phyloP scores from a whole-genome alignment of 768 basidiomycete genomes.

The Trametes cingulata region DNA sequence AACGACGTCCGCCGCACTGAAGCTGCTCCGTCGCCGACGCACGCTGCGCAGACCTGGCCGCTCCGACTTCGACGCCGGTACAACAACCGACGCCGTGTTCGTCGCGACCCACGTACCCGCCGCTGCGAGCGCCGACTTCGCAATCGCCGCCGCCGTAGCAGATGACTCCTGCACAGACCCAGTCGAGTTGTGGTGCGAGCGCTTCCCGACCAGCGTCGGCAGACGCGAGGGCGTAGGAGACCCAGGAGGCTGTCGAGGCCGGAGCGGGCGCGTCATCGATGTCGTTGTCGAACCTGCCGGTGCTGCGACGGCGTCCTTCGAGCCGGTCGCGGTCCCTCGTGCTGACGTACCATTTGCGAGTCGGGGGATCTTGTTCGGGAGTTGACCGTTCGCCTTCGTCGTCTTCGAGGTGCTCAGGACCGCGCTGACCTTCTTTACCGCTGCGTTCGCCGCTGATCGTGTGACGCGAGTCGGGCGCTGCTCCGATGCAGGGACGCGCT shows the following conservation, averaged over 20 bases:
- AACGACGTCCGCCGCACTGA: conserved; percentile 83
- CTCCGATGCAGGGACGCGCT: conserved; percentile 64
- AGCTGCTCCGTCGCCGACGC: conserved; percentile 80
- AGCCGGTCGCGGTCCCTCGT: conserved; percentile 49
- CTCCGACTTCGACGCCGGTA: conserved; percentile 68
- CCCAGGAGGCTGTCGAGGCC: conserved; percentile 51
- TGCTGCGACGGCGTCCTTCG: conserved; percentile 34
- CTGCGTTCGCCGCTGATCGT: conserved; percentile 61
- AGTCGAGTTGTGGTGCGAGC: conserved; percentile 42
- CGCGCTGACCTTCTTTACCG: conserved; percentile 28
- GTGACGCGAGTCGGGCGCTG: conserved; percentile 75
- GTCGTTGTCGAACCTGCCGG: conserved; percentile 27
- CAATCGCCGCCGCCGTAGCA: conserved; percentile 42
- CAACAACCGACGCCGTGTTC: conserved; percentile 67
- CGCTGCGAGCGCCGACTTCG: conserved; percentile 40
- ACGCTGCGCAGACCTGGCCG: conserved; percentile 75
- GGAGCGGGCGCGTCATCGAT: conserved; percentile 36
- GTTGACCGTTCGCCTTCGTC: conserved; percentile 31
- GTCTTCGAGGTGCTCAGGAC: conserved; percentile 27
- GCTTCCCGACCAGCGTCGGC: conserved; percentile 68
- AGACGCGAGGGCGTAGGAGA: conserved; percentile 75
- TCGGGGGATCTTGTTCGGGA: conserved; percentile 43
- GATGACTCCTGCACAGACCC: conserved; percentile 39
- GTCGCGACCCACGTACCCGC: conserved; percentile 79
- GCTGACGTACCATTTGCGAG: conserved; percentile 46